Percentiles rank a stretch among this genome's conserved stretches.
These are phyloP conservation scores for Trichosporon ovoides DNA, from an alignment of 1,284 basidiomycete species.

Conservation along the genomic window DNA sequence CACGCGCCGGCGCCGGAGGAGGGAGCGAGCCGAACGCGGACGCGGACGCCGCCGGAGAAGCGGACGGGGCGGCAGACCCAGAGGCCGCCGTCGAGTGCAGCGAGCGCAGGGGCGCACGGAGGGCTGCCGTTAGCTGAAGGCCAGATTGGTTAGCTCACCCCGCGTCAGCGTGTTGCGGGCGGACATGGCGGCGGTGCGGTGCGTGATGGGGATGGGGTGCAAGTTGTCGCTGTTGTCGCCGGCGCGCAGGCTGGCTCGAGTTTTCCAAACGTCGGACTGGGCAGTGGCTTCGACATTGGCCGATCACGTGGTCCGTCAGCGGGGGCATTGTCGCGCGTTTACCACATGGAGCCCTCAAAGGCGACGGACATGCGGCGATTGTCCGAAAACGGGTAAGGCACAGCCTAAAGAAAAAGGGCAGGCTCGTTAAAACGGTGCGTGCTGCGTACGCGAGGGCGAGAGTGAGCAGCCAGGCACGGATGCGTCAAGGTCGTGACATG, in stretches of 20 bases:
- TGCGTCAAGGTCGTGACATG: too few species aligned
- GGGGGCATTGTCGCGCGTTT: too few species aligned
- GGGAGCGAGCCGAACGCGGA: constrained; percentile 26
- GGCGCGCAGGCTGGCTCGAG: neutral
- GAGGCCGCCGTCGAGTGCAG: constrained; percentile 23
- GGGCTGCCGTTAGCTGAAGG: neutral
- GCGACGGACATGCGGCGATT: too few species aligned
- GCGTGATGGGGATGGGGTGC: too few species aligned
- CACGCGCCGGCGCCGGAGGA: constrained; percentile 30
- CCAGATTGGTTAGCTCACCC: constrained; percentile 10
- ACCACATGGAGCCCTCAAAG: too few species aligned
- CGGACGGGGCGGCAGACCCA: constrained; percentile 22
- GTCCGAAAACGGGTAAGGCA: too few species aligned
- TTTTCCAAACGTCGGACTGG: neutral
- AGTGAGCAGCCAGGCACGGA: too few species aligned
- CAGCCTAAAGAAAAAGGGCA: too few species aligned
- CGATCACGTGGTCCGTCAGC: neutral
- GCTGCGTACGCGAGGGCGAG: too few species aligned
- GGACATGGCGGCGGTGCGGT: constrained; percentile 15
- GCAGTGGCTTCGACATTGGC: neutral
- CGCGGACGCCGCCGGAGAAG: constrained; percentile 12
- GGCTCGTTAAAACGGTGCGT: too few species aligned
- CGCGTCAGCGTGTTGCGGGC: constrained; percentile 20
- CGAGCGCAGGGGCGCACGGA: constrained; percentile 16
- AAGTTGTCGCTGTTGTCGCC: neutral